Conservation (phyloP, 2,329 filamentous ascomycete species). For the Pezizomycotina sp. region DNA sequence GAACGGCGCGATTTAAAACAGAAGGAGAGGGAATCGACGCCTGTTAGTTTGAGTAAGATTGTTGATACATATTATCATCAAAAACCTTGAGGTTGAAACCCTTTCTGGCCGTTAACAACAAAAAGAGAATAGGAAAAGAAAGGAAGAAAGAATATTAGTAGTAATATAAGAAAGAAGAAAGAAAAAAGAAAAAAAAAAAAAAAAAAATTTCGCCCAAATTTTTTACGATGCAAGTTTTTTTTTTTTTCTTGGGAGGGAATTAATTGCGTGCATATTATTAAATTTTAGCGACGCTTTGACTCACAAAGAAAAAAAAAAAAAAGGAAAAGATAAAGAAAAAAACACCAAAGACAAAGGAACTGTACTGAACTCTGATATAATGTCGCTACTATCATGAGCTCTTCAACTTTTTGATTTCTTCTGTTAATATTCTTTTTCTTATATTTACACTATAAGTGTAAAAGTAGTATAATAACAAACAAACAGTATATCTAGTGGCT, state of each 20-base stretch:
- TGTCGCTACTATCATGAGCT: too few species aligned
- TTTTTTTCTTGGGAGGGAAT: constrained; percentile 1
- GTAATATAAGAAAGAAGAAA: constrained; percentile 1
- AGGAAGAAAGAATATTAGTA: constrained; percentile 1
- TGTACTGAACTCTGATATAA: too few species aligned
- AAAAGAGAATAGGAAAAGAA: neutral
- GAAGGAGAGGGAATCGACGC: neutral
- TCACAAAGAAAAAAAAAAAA: constrained; percentile 3
- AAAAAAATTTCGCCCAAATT: neutral
- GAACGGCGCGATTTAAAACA: neutral
- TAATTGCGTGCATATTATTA: too few species aligned
- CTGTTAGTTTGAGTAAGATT: neutral
- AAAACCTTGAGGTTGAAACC: neutral
- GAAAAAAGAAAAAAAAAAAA: constrained; percentile 1
- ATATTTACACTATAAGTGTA: neutral
- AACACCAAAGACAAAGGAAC: neutral
- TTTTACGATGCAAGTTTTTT: constrained; percentile 4
- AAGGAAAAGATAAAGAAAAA: constrained; percentile 1
- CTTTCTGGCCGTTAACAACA: neutral
- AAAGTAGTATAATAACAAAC: neutral
- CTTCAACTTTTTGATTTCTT: too few species aligned
- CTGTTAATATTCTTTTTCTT: too few species aligned
- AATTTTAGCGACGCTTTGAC: too few species aligned
- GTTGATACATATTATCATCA: neutral
- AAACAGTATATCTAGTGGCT: neutral